Evolutionary conservation across 345 rosid genomes (phyloP), one percentile per base, ranked within the genome.

Genomic region (Gossypium stocksii): DNA sequence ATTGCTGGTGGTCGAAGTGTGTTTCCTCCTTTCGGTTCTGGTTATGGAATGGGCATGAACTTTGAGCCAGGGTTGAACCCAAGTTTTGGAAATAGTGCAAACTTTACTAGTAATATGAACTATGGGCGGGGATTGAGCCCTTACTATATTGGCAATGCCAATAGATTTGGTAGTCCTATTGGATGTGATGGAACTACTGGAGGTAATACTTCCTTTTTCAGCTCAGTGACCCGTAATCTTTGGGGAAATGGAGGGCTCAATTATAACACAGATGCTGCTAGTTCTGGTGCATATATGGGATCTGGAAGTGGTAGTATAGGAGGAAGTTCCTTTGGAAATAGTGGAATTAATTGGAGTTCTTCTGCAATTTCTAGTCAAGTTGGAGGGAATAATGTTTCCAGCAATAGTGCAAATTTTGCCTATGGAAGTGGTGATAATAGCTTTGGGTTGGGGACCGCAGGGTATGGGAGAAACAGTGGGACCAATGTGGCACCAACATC

Each of bases 181-280:
- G 85, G 90, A 41, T 87, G 82, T 62, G 91, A 85, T 67, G 90
- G 87, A 58, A 87, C 93, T 59, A 86, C 81, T 77, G 90, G 90
- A 72, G 89, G 93, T 56, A 90, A 78, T 76, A 70, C 85, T 76
- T 90, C 96, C 22, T 87, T 90, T 76, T 90, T 88, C 86, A 90
- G 95, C 81, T 85, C 92, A 6, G 83, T 72, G 23, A 81, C 87
- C 29, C 82, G 89, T 72, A 90, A 90, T 65, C 64, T 90, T 83
- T 90, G 91, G 96, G 93, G 91, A 70, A 85, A 81, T 76, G 93
- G 95, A 53, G 88, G 83, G 4, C 86, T 85, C 49, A 82, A 80
- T 75, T 79, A 80, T 73, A 83, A 74, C 75, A 72, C 83, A 57
- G 83, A 72, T 79, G 70, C 86, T 75, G 57, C 82, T 54, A 81